These are phyloP conservation scores for Magnusiomyces paraingens DNA, from an alignment of 1,139 yeast species.

Conservation along the genomic window DNA sequence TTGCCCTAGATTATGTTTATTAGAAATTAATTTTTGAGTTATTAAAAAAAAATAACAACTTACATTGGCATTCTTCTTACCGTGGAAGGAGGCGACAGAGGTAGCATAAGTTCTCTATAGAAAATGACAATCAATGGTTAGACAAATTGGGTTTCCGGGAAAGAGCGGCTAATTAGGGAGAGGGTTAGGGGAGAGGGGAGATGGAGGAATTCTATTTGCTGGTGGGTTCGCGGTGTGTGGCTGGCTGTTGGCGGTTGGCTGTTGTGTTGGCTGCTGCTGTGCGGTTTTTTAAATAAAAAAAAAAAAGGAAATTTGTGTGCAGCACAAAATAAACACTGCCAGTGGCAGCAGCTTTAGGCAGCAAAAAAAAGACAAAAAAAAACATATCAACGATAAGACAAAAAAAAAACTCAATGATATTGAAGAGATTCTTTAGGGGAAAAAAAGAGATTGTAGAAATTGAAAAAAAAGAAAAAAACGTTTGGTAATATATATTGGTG, in stretches of 20 bases:
- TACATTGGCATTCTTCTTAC: constrained; percentile 47
- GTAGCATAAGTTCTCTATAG: constrained; percentile 34
- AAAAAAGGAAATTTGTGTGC: constrained; percentile 2
- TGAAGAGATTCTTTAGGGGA: no score
- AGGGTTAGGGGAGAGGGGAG: background rate
- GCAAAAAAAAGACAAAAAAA: no score
- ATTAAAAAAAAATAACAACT: constrained; percentile 11
- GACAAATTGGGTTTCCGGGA: background rate
- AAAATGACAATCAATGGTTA: background rate
- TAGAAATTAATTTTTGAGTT: background rate
- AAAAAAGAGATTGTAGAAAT: no score
- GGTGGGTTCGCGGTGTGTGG: background rate
- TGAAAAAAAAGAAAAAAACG: no score
- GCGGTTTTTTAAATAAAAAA: background rate
- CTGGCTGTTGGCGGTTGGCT: background rate
- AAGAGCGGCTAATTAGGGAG: background rate
- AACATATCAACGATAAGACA: no score
- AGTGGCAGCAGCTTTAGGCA: no score
- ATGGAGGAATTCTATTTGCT: background rate
- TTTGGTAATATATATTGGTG: background rate
- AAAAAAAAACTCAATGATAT: background rate
- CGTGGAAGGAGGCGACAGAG: constrained; percentile 53
- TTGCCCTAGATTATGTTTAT: constrained; percentile 29
- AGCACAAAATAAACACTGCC: background rate
- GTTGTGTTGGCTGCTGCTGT: constrained; percentile 1